phyloP scores from a whole-genome alignment of 2,329 filamentous ascomycete genomes.

The Aspergillus vadensis region DNA sequence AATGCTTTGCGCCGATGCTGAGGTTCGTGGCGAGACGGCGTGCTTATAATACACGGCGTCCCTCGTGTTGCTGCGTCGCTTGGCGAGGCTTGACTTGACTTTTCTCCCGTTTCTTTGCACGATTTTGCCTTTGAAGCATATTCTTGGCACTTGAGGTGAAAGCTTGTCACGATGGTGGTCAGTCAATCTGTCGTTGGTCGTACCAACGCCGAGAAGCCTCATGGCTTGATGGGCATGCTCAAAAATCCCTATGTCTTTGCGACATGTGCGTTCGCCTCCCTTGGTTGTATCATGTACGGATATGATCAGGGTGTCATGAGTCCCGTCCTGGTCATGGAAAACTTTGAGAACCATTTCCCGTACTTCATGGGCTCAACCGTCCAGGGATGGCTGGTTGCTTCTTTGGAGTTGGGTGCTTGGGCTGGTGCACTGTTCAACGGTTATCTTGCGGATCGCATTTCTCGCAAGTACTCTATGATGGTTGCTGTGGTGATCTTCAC shows the following conservation, averaged over 20 bases:
- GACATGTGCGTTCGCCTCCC: constrained; percentile 40
- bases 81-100: neutral
- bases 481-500: constrained; percentile 38
- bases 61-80: neutral
- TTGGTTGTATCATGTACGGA: constrained; percentile 38
- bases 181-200: constrained; percentile 45
- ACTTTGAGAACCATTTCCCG: constrained; percentile 40
- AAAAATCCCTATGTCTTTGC: constrained; percentile 46
- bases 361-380: constrained; percentile 32
- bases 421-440: constrained; percentile 35
- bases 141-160: neutral
- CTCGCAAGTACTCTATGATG: constrained; percentile 38
- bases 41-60: neutral
- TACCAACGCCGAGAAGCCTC: constrained; percentile 40
- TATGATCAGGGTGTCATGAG: constrained; percentile 42
- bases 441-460: constrained; percentile 32
- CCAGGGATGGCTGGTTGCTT: constrained; percentile 38
- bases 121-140: neutral
- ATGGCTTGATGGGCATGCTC: constrained; percentile 43
- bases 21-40: neutral
- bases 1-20: neutral
- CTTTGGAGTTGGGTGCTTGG: constrained; percentile 41
- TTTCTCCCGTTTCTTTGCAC: neutral
- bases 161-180: constrained; percentile 23
- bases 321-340: constrained; percentile 40